These are phyloP conservation scores for Malania oleifera DNA, from an alignment of 164 flowering plant genomes.

Conservation along the genomic window DNA sequence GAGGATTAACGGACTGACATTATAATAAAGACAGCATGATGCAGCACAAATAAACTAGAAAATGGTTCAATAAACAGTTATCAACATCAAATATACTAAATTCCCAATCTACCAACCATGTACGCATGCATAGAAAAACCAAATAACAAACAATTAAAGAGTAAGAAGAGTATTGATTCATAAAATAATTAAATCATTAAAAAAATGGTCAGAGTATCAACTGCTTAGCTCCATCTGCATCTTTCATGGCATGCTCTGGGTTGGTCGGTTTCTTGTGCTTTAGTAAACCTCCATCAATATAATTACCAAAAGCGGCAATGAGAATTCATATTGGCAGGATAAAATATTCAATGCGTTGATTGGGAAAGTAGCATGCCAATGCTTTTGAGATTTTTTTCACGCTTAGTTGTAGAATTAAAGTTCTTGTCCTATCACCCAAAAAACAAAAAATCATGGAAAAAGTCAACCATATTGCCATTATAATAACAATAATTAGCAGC, in stretches of 20 bases:
- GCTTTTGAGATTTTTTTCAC: slow-evolving; percentile 6
- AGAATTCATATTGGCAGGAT: neutral
- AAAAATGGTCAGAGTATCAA: neutral
- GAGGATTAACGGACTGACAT: neutral
- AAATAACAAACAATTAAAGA: neutral
- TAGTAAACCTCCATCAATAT: neutral
- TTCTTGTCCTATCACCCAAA: slow-evolving; percentile 2
- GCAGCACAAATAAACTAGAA: neutral
- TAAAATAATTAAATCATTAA: neutral
- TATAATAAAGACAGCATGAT: neutral
- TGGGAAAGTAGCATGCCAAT: neutral
- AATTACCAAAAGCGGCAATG: neutral
- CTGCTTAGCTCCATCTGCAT: slow-evolving; percentile 1
- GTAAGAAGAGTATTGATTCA: neutral
- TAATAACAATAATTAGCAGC: too few species aligned
- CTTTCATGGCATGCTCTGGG: neutral
- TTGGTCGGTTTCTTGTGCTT: slow-evolving; percentile 5
- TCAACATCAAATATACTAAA: too few species aligned
- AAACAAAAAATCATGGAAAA: neutral
- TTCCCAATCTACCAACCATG: neutral
- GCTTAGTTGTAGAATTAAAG: neutral
- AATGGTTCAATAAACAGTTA: too few species aligned
- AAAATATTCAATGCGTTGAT: too few species aligned
- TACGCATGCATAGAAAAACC: neutral
- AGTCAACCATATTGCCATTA: too few species aligned